phyloP scores from a whole-genome alignment of 2,329 filamentous ascomycete species.

The Ascochyta pisi region DNA sequence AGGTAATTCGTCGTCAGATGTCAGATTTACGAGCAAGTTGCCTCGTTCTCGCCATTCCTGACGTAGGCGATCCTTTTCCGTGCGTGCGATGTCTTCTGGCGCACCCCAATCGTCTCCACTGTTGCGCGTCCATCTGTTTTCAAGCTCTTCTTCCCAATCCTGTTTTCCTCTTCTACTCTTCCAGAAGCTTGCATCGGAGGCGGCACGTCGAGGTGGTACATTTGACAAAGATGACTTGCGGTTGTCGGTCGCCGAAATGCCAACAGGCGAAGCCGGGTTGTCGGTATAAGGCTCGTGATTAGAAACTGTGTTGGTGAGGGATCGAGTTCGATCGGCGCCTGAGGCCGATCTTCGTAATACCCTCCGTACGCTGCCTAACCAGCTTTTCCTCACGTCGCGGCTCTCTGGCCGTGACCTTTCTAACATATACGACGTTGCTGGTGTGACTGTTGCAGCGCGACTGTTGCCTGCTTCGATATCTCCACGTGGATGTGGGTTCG shows the following conservation, averaged over 20 bases:
- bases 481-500: conserved; percentile 30
- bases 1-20: conserved; percentile 34
- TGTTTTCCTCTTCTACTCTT: conserved; percentile 51
- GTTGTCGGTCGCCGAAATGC: conserved; percentile 10
- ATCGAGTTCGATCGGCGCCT: conserved; percentile 36
- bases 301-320: conserved; percentile 32
- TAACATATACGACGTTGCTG: conserved; percentile 34
- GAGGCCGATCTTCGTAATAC: conserved; percentile 43
- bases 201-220: conserved; percentile 50
- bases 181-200: conserved; percentile 54
- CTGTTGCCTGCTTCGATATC: conserved; percentile 35
- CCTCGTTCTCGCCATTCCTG: conserved; percentile 41
- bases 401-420: conserved; percentile 23
- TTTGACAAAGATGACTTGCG: conserved; percentile 32
- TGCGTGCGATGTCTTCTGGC: conserved; percentile 41
- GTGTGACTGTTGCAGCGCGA: conserved; percentile 33
- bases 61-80: conserved; percentile 41
- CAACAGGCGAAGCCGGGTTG: conserved; percentile 26
- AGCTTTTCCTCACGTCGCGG: conserved; percentile 43
- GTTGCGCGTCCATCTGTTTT: conserved; percentile 39
- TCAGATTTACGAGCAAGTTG: conserved; percentile 39
- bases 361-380: conserved; percentile 48
- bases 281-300: conserved; percentile 42
- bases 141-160: conserved; percentile 50
- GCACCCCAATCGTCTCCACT: conserved; percentile 48